Conservation (phyloP, 257 asterid genomes). For the Thymus quinquecostatus region DNA sequence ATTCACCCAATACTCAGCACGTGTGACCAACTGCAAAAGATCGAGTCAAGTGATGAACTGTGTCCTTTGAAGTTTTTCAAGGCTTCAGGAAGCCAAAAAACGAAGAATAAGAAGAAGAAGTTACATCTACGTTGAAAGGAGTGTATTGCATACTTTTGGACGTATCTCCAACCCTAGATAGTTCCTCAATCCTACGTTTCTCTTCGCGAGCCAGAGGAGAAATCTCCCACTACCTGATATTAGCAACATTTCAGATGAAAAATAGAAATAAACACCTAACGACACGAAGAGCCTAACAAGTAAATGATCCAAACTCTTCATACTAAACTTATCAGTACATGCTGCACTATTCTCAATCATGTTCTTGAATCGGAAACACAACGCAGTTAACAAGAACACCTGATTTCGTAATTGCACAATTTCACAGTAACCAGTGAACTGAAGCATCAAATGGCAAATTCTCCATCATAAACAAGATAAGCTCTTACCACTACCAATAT, state of each 20-base stretch:
- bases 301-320: constrained; percentile 10
- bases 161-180: constrained; percentile 93
- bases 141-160: constrained; percentile 60
- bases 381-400: constrained; percentile 4
- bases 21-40: constrained; percentile 72
- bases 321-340: not conserved
- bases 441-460: not conserved
- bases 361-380: not conserved
- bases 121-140: constrained; percentile 24
- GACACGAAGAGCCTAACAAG: not conserved
- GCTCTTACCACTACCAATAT: constrained; percentile 83
- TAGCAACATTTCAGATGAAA: constrained; percentile 25
- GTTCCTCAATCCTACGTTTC: constrained; percentile 55
- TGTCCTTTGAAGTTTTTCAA: constrained; percentile 26
- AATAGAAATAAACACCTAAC: not conserved
- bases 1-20: constrained; percentile 79
- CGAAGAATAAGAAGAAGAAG: not conserved
- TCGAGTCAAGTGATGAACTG: constrained; percentile 14
- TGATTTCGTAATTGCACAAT: constrained; percentile 8
- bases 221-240: constrained; percentile 92
- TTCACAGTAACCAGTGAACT: not conserved
- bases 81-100: constrained; percentile 20
- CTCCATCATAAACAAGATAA: constrained; percentile 17
- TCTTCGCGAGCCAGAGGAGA: constrained; percentile 79
- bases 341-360: constrained; percentile 12